phyloP scores from a whole-genome alignment of 2,329 filamentous ascomycete genomes.

The Calonectria leucothoes region DNA sequence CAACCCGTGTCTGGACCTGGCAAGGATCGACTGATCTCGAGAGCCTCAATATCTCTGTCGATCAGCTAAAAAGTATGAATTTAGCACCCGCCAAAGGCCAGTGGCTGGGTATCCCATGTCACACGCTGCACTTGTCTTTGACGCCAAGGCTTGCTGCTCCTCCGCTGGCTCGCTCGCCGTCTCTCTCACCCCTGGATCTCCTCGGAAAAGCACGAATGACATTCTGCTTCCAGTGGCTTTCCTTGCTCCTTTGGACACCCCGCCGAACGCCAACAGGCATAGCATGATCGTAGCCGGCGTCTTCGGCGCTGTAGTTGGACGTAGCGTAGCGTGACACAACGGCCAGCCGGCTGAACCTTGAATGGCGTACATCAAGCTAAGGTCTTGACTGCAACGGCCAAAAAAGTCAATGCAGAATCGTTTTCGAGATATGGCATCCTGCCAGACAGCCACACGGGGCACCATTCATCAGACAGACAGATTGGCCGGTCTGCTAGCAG shows the following conservation, averaged over 20 bases:
- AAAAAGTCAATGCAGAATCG: neutral
- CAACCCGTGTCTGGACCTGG: slow-evolving; percentile 10
- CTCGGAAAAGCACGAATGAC: neutral
- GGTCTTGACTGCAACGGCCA: slow-evolving; percentile 13
- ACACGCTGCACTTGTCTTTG: neutral
- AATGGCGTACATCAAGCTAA: neutral
- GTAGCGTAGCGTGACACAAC: slow-evolving; percentile 5
- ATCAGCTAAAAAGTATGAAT: neutral
- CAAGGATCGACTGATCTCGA: slow-evolving; percentile 11
- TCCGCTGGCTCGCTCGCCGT: neutral
- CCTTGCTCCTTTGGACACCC: neutral
- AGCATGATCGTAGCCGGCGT: neutral
- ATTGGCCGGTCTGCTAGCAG: neutral
- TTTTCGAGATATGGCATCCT: neutral
- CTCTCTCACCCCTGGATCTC: neutral
- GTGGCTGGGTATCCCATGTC: slow-evolving; percentile 1
- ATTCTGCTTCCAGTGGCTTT: neutral
- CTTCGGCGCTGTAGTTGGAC: neutral
- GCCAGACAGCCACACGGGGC: neutral
- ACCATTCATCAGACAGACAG: neutral
- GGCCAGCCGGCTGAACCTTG: slow-evolving; percentile 12
- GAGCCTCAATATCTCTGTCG: slow-evolving; percentile 13
- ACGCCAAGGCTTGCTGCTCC: neutral
- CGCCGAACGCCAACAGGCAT: neutral
- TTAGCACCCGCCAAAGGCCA: neutral